Conservation (phyloP, 371 early-diverging fungal genomes). For the Lichtheimia ramosa region DNA sequence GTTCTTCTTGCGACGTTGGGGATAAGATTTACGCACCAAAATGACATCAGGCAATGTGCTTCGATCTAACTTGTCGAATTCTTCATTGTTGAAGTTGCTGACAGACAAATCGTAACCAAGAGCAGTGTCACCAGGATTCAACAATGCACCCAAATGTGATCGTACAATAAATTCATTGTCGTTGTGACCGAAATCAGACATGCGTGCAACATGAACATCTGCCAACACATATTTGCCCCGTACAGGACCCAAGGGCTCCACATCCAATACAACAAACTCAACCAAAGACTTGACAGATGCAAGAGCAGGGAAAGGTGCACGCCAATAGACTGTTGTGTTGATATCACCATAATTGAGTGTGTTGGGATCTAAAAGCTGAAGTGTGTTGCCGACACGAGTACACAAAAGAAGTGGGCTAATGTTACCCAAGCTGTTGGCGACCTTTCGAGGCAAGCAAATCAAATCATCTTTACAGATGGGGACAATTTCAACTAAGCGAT, state of each 20-base stretch:
- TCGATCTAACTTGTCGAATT: constrained; percentile 69
- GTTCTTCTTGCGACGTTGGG: constrained; percentile 84
- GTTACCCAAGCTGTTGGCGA: constrained; percentile 84
- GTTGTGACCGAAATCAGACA: constrained; percentile 83
- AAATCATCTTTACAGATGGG: constrained; percentile 99
- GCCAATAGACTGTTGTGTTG: constrained; percentile 78
- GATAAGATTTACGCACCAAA: constrained; percentile 90
- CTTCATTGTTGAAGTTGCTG: constrained; percentile 89
- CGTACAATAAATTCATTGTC: constrained; percentile 85
- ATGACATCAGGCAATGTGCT: constrained; percentile 82
- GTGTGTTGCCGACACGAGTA: constrained; percentile 82
- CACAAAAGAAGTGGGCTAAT: constrained; percentile 84
- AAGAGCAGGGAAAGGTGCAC: constrained; percentile 76
- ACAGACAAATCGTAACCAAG: constrained; percentile 89
- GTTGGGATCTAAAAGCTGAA: constrained; percentile 86
- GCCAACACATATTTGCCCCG: constrained; percentile 76
- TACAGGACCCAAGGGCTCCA: constrained; percentile 78
- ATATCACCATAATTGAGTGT: constrained; percentile 79
- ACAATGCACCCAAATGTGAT: constrained; percentile 90
- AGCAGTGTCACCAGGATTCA: constrained; percentile 90
- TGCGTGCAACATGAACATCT: constrained; percentile 77
- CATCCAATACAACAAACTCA: constrained; percentile 95
- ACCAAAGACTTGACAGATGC: constrained; percentile 74
- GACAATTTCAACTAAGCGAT: constrained; percentile 88
- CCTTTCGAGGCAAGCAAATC: constrained; percentile 83